Evolutionary conservation across 225 moss, liverwort and hornwort genomes (phyloP), one percentile per base, ranked within the genome.

Genomic region (Climacium dendroides): DNA sequence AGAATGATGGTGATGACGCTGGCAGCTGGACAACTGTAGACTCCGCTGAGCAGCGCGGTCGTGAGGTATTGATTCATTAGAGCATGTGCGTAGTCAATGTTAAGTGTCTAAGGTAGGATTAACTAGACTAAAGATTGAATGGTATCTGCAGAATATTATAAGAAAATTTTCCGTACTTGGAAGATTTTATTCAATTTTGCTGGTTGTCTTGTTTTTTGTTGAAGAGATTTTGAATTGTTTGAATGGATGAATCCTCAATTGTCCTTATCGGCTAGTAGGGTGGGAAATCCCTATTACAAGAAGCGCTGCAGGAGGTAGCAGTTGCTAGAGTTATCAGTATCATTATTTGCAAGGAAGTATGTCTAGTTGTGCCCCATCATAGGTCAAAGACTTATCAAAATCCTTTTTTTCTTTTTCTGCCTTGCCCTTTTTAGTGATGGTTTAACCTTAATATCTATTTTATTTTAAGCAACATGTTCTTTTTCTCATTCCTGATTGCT

Each of bases 11-110:
- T 86, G 97, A 96, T 83, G 98, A 97, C 92, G 94, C 94, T 81
- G 95, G 92, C 74, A 97, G 97, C 92, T 97, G 99, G 97, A 95
- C 94, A 85, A 99, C 99, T 69, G 94, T 95, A 86, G 93, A 91
- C 89, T 96, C 95, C 54, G 86, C 91, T 79, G 97, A 97, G 88
- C 91, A 99, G 71, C 84, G 89, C 37, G 80, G 61, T 80, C 91
- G 89, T 81, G 91, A 91, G 96, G 96, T 98, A 89, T 76, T 32
- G 77, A 54, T 77, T 77, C 63, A 30, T 78, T 61, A 54, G 83
- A 74, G 61, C 79, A 67, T 79, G 50, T 81, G 78, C 32, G 73
- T 74, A 37, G 64, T 89, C 53, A 81, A 64, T 71, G 58, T 87
- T 18, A 19, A 32, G 47, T 83, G 55, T 47, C 37, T 48, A 60